These are phyloP conservation scores for Agaricales sp. DNA, from an alignment of 1,284 basidiomycete species.

Conservation along the genomic window DNA sequence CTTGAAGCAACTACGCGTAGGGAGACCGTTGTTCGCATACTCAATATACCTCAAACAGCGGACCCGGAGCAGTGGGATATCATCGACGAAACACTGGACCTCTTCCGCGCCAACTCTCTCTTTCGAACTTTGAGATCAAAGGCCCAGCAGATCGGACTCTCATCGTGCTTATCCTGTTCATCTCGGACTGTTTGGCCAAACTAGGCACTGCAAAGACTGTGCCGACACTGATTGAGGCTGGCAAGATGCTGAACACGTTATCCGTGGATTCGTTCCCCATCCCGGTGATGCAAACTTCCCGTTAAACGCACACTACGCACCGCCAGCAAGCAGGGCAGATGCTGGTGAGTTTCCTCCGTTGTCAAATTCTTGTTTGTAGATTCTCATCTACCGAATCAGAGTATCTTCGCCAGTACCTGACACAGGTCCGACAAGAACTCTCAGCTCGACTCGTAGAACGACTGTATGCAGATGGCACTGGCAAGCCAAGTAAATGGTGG, in stretches of 20 bases:
- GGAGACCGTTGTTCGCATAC: slow-evolving; percentile 9
- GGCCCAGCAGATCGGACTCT: slow-evolving; percentile 92
- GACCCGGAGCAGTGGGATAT: slow-evolving; percentile 81
- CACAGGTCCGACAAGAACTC: slow-evolving; percentile 88
- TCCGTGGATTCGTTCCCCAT: slow-evolving; percentile 90
- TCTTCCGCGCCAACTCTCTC: slow-evolving; percentile 98
- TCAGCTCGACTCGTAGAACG: slow-evolving; percentile 80
- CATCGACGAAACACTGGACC: slow-evolving; percentile 92
- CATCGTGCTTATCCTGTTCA: slow-evolving; percentile 97
- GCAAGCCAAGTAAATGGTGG: slow-evolving; percentile 99
- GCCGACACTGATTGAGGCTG: slow-evolving; percentile 78
- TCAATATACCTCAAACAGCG: slow-evolving; percentile 29
- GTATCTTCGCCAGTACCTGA: slow-evolving; percentile 83
- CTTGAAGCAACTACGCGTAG: slow-evolving; percentile 1
- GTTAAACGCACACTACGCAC: slow-evolving; percentile 85
- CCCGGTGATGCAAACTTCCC: slow-evolving; percentile 96
- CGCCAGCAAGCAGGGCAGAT: slow-evolving; percentile 71
- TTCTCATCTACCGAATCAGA: slow-evolving; percentile 54
- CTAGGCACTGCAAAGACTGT: slow-evolving; percentile 59
- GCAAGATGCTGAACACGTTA: slow-evolving; percentile 83
- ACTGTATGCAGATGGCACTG: slow-evolving; percentile 79
- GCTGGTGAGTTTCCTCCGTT: slow-evolving; percentile 49
- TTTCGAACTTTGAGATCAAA: slow-evolving; percentile 99
- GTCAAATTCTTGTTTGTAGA: not conserved
- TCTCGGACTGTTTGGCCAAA: slow-evolving; percentile 94